Evolutionary conservation across 1,284 basidiomycete species (phyloP).

Genomic region (Cerrena zonata): DNA sequence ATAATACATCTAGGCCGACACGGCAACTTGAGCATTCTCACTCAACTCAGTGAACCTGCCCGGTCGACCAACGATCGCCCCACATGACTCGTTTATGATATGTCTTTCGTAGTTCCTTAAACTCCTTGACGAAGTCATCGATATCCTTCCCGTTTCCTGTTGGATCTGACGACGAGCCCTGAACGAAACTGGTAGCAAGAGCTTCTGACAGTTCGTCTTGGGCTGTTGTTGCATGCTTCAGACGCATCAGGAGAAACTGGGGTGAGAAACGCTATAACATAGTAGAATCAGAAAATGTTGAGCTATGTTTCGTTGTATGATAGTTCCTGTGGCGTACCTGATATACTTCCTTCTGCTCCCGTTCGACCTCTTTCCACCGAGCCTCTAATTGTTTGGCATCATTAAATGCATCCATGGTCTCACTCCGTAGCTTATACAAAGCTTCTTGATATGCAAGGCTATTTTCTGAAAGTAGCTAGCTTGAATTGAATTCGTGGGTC

Average conservation of each 20-base stretch:
- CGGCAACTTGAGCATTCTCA: not conserved
- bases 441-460: conserved; percentile 72
- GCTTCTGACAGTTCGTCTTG: conserved; percentile 86
- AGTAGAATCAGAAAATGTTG: not conserved
- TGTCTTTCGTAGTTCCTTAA: conserved; percentile 76
- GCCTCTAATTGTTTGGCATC: conserved; percentile 75
- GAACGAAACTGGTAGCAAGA: conserved; percentile 74
- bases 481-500: conserved; percentile 26
- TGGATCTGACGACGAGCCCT: conserved; percentile 39
- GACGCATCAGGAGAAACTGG: conserved; percentile 79
- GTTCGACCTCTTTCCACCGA: conserved; percentile 79
- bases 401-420: conserved; percentile 80
- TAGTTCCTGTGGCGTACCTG: conserved; percentile 66
- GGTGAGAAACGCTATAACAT: conserved; percentile 69
- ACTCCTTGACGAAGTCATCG: conserved; percentile 83
- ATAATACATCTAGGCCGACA: not conserved
- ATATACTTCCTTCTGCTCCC: conserved; percentile 80
- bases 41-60: conserved; percentile 70
- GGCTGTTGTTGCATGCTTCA: conserved; percentile 78
- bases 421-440: conserved; percentile 66
- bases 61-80: conserved; percentile 79
- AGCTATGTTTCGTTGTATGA: not conserved
- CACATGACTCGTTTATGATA: conserved; percentile 89
- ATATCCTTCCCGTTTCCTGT: conserved; percentile 50
- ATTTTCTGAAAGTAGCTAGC: no score